Conservation (phyloP, 1,284 basidiomycete species). For the Takashimella tepidaria region DNA sequence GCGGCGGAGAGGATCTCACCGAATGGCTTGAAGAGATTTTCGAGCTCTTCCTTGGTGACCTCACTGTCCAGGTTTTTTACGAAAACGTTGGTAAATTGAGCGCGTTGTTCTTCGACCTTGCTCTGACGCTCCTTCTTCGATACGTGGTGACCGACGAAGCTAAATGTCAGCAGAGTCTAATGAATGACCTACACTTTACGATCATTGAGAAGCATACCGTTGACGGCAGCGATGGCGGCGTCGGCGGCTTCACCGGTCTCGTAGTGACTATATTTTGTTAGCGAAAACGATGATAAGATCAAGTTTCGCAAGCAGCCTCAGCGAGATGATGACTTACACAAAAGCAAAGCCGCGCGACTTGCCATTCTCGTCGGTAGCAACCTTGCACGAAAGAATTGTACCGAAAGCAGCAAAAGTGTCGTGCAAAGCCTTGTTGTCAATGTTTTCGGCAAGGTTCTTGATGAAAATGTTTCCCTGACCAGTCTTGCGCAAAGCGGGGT, state of each 20-base stretch:
- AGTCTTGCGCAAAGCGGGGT: constrained; percentile 97
- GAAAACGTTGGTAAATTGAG: constrained; percentile 97
- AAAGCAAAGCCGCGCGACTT: constrained; percentile 84
- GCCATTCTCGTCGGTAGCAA: constrained; percentile 88
- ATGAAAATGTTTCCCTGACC: constrained; percentile 99
- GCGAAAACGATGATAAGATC: not conserved
- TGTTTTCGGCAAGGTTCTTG: constrained; percentile 97
- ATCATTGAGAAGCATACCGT: constrained; percentile 99
- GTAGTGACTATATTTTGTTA: too few species aligned
- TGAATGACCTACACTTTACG: too few species aligned
- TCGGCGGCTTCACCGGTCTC: constrained; percentile 96
- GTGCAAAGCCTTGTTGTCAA: constrained; percentile 99
- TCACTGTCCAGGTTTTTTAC: constrained; percentile 91
- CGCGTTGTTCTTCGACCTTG: constrained; percentile 95
- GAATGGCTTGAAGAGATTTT: constrained; percentile 71
- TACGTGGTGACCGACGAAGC: constrained; percentile 97
- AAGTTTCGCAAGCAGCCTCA: not conserved
- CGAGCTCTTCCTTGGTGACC: constrained; percentile 81
- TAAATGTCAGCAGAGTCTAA: too few species aligned
- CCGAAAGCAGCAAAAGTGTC: constrained; percentile 99
- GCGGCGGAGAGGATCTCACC: constrained; percentile 87
- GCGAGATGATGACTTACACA: too few species aligned
- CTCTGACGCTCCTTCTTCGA: constrained; percentile 97
- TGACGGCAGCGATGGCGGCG: constrained; percentile 94
- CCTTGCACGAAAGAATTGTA: constrained; percentile 98